Conservation (phyloP, 2,329 filamentous ascomycete species). For the Xylariaceae sp. region DNA sequence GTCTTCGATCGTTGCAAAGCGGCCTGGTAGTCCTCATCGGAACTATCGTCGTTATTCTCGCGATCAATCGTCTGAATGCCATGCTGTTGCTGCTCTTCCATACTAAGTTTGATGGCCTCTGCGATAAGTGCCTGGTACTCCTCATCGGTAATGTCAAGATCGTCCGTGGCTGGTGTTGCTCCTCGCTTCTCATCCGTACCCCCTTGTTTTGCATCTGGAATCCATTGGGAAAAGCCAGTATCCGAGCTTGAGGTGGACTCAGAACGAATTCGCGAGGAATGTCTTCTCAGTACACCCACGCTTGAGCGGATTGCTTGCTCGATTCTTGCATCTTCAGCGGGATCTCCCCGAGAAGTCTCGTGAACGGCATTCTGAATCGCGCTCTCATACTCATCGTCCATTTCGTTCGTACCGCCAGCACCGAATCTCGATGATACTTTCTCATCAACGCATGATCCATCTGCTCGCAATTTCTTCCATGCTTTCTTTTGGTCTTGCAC, state of each 20-base stretch:
- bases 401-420: constrained; percentile 20
- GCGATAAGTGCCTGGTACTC: constrained; percentile 58
- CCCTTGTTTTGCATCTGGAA: constrained; percentile 23
- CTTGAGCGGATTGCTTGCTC: constrained; percentile 74
- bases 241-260: constrained; percentile 14
- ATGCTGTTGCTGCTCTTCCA: constrained; percentile 32
- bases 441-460: constrained; percentile 20
- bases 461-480: constrained; percentile 38
- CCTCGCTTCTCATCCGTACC: constrained; percentile 9
- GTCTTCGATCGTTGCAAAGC: constrained; percentile 26
- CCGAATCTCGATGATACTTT: constrained; percentile 18
- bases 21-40: constrained; percentile 22
- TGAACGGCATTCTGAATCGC: constrained; percentile 69
- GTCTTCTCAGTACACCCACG: constrained; percentile 52
- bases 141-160: constrained; percentile 50
- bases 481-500: constrained; percentile 47
- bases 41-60: constrained; percentile 18
- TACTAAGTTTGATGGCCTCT: constrained; percentile 53
- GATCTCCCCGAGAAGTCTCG: constrained; percentile 67
- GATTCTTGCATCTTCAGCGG: constrained; percentile 66
- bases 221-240: constrained; percentile 9
- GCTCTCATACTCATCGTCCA: constrained; percentile 64
- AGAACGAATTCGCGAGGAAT: constrained; percentile 24
- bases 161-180: constrained; percentile 32
- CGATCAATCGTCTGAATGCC: constrained; percentile 22